These are phyloP conservation scores for Diaporthe amygdali DNA, from an alignment of 2,329 filamentous ascomycete species.

Conservation along the genomic window DNA sequence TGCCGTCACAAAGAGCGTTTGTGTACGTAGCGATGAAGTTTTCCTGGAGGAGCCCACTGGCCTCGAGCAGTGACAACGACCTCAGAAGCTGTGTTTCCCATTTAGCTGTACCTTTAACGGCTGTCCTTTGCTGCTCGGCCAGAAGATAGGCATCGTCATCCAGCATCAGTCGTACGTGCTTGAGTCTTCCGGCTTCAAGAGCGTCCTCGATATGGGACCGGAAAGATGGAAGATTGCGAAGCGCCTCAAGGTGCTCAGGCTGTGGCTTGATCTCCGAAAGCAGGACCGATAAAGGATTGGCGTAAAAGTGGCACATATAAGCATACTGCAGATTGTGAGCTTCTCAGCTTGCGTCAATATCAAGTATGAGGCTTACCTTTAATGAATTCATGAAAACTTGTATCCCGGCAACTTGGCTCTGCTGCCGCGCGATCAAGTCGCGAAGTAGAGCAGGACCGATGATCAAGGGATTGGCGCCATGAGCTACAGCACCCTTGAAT, in stretches of 20 bases:
- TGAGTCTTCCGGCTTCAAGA: conserved; percentile 47
- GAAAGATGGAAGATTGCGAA: conserved; percentile 75
- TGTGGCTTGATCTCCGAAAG: conserved; percentile 52
- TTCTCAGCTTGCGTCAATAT: not conserved
- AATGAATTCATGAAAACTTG: conserved; percentile 74
- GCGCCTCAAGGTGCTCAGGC: conserved; percentile 67
- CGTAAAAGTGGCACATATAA: conserved; percentile 87
- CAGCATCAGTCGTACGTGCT: conserved; percentile 58
- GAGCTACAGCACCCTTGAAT: conserved; percentile 69
- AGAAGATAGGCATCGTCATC: conserved; percentile 64
- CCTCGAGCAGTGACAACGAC: conserved; percentile 51
- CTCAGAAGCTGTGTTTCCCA: conserved; percentile 51
- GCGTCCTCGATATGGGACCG: conserved; percentile 55
- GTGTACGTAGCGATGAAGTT: conserved; percentile 65
- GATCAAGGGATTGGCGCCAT: conserved; percentile 59
- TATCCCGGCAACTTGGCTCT: conserved; percentile 78
- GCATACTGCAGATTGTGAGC: conserved; percentile 63
- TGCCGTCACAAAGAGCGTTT: conserved; percentile 61
- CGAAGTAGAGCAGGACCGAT: conserved; percentile 69
- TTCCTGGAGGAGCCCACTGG: conserved; percentile 40
- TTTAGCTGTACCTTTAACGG: conserved; percentile 22
- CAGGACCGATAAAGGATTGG: conserved; percentile 74
- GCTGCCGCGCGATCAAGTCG: conserved; percentile 72
- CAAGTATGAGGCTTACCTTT: conserved; percentile 53
- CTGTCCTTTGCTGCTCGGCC: conserved; percentile 34